phyloP scores from a whole-genome alignment of 2,329 filamentous ascomycete genomes.

The Samsoniella hepiali region DNA sequence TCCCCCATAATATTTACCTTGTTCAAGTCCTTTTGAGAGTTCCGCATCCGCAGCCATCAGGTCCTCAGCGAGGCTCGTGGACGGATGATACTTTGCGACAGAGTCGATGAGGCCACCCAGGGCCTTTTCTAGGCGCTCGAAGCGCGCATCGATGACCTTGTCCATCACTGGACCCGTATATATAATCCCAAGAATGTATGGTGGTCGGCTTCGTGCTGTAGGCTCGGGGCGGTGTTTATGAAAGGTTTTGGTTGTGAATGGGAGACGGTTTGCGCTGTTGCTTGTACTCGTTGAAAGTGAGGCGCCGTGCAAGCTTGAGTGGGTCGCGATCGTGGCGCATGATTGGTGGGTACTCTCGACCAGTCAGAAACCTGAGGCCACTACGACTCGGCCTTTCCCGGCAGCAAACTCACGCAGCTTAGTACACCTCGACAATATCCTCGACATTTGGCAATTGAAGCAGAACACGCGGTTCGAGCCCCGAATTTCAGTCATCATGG shows the following conservation, averaged over 20 bases:
- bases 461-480: conserved; percentile 29
- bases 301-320: not conserved
- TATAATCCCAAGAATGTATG: not conserved
- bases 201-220: not conserved
- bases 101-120: conserved; percentile 72
- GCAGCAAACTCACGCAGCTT: conserved; percentile 19
- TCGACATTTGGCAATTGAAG: conserved; percentile 35
- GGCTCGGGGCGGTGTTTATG: not conserved
- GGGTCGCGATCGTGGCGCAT: not conserved
- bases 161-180: conserved; percentile 48
- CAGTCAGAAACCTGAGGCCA: conserved; percentile 18
- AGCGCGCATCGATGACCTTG: conserved; percentile 56
- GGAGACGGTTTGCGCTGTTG: not conserved
- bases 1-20: conserved; percentile 44
- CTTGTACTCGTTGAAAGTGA: not conserved
- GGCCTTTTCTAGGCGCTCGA: conserved; percentile 64
- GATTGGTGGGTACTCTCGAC: conserved; percentile 3
- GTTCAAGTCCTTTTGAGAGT: conserved; percentile 61
- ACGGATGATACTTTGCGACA: conserved; percentile 78
- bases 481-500: conserved; percentile 38
- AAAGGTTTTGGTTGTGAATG: not conserved
- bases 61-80: conserved; percentile 62
- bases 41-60: conserved; percentile 68
- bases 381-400: conserved; percentile 19
- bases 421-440: not conserved